Base-by-base conservation (phyloP, 805 yeast species). In the Teunomyces gatunensis region DNA sequence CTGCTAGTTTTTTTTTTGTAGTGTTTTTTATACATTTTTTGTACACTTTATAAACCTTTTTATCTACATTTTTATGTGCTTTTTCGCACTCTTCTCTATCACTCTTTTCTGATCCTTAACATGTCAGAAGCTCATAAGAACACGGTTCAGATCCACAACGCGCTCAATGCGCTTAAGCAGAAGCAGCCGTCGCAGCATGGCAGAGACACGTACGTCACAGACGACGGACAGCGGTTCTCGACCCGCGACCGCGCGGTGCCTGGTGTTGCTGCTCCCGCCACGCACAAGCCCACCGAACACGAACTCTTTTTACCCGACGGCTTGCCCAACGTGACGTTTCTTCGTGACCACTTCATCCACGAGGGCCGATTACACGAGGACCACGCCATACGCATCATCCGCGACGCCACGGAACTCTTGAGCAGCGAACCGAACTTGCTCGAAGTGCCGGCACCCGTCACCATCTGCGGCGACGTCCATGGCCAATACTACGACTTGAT, bases 381-480 rank as follows among this genome's bases (percentile, higher is more conserved):
- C 9, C 97, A 92, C 63, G 89, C 88, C 0, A 56, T 84, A 39
- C 73, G 72, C 39, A 91, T 92, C 45, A 62, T 92, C 36, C 61
- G 70, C 15, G 74, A 72, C 65, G 95, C 95, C 6, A 83, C 90
- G 0, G 73, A 71, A 18, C 63, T 84, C 6, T 74, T 94, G 47
- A 63, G 76, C 11, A 62, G 67, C 33, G 98, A 92, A 60, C 95
- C 96, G 5, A 92, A 87, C 57, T 62, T 92, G 56, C 70, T 92
- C 44, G 76, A 77, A 15, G 86, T 94, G 1, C 91, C 90, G 2
- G 95, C 97, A 0, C 99, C 98, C 0, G 88, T 92, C 2, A 91
- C 96, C 0, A 90, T 92, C 2, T 90, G 97, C 70, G 99, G 99
- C 47, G 98, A 92, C 67, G 79, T 91, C n/a, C 98, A 92, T 67